These are phyloP conservation scores for Kwoniella pini DNA, from an alignment of 768 basidiomycete genomes.

Conservation along the genomic window DNA sequence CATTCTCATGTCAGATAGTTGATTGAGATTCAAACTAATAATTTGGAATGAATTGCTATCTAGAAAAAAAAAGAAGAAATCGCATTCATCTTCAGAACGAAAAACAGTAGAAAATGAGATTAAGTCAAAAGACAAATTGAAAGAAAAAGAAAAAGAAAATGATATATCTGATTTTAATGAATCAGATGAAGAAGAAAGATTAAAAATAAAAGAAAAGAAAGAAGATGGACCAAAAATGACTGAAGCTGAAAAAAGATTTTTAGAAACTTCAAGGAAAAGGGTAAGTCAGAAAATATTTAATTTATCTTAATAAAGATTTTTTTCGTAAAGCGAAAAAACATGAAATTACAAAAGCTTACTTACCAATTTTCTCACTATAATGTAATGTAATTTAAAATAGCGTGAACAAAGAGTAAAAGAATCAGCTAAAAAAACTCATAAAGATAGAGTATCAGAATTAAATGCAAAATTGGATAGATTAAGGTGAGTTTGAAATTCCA, in stretches of 20 bases:
- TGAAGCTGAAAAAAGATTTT: constrained; percentile 51
- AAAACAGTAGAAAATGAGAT: constrained; percentile 28
- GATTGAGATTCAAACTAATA: no score
- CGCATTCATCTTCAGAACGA: constrained; percentile 40
- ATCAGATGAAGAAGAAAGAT: constrained; percentile 9
- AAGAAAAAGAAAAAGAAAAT: not conserved
- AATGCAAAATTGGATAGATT: constrained; percentile 50
- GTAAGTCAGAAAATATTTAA: constrained; percentile 38
- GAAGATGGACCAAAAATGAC: constrained; percentile 42
- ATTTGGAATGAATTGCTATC: no score
- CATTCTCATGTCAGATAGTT: not conserved
- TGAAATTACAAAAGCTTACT: no score
- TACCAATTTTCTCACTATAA: not conserved
- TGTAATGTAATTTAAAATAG: constrained; percentile 13
- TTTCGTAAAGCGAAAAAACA: no score
- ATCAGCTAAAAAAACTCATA: constrained; percentile 47
- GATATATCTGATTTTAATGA: no score
- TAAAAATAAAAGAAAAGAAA: not conserved
- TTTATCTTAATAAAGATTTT: no score
- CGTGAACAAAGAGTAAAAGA: constrained; percentile 47
- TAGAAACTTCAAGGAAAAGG: constrained; percentile 49
- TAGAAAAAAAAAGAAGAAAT: constrained; percentile 53
- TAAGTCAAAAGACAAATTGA: constrained; percentile 14
- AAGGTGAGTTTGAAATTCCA: constrained; percentile 31
- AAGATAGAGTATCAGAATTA: constrained; percentile 51